Conservation (phyloP, 169 alveolate genomes). For the Plasmodium berghei region DNA sequence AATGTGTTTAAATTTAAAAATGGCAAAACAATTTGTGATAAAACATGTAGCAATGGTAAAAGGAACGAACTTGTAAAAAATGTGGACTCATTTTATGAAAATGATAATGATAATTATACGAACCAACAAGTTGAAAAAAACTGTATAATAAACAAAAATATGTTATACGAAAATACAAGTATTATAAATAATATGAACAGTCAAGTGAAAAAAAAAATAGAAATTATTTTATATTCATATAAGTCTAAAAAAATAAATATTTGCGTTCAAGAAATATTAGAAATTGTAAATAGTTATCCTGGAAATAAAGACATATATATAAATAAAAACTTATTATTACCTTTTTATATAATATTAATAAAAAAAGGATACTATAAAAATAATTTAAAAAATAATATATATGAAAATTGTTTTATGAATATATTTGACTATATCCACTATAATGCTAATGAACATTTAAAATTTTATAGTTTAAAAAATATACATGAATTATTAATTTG, state of each 20-base stretch:
- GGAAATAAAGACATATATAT: constrained; percentile 42
- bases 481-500: constrained; percentile 9
- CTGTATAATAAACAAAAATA: not conserved
- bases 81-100: not conserved
- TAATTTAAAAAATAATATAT: constrained; percentile 25
- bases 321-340: constrained; percentile 13
- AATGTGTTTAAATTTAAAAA: not conserved
- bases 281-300: constrained; percentile 2
- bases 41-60: not conserved
- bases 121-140: not conserved
- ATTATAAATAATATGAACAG: not conserved
- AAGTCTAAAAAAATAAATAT: constrained; percentile 2
- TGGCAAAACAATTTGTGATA: not conserved
- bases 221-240: constrained; percentile 3
- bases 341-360: constrained; percentile 35
- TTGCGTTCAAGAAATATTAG: not conserved
- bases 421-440: constrained; percentile 57
- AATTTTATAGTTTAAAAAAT: constrained; percentile 26
- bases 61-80: not conserved
- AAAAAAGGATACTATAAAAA: constrained; percentile 21
- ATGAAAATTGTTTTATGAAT: constrained; percentile 17
- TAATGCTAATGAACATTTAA: constrained; percentile 24
- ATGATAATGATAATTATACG: not conserved
- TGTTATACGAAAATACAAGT: not conserved
- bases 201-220: constrained; percentile 5